Conservation (phyloP, 129 eudicot genomes). For the Flaveria brownii region DNA sequence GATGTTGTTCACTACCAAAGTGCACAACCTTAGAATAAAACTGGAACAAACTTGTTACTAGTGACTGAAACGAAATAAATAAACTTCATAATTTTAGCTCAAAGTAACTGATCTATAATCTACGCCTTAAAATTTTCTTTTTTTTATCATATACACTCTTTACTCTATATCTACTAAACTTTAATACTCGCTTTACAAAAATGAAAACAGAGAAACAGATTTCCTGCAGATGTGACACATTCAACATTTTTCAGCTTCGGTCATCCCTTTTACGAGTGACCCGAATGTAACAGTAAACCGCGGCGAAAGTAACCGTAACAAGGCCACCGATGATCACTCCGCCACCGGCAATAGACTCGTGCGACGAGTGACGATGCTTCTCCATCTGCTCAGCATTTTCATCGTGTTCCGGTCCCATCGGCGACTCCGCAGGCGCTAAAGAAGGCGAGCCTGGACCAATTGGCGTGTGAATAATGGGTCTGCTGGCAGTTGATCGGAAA, state of each 20-base stretch:
- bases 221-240: neutral
- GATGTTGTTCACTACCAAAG: too few relatives aligned
- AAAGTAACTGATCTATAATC: slow-evolving; percentile 16
- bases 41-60: neutral
- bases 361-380: slow-evolving; percentile 48
- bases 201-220: neutral
- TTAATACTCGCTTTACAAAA: neutral
- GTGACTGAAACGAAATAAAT: neutral
- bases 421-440: slow-evolving; percentile 33
- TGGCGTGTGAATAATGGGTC: slow-evolving; percentile 13
- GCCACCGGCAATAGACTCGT: slow-evolving; percentile 47
- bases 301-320: slow-evolving; percentile 51
- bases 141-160: too few relatives aligned
- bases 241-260: slow-evolving; percentile 29
- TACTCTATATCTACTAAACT: too few relatives aligned
- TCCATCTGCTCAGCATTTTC: slow-evolving; percentile 2
- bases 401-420: slow-evolving; percentile 22
- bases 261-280: slow-evolving; percentile 50
- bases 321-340: slow-evolving; percentile 75
- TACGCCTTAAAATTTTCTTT: neutral
- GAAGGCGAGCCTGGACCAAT: slow-evolving; percentile 13
- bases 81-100: neutral
- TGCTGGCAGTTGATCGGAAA: slow-evolving; percentile 18
- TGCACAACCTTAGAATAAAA: neutral
- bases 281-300: slow-evolving; percentile 71